These are phyloP conservation scores for Theobroma cacao DNA, from an alignment of 345 rosid genomes.

Conservation along the genomic window DNA sequence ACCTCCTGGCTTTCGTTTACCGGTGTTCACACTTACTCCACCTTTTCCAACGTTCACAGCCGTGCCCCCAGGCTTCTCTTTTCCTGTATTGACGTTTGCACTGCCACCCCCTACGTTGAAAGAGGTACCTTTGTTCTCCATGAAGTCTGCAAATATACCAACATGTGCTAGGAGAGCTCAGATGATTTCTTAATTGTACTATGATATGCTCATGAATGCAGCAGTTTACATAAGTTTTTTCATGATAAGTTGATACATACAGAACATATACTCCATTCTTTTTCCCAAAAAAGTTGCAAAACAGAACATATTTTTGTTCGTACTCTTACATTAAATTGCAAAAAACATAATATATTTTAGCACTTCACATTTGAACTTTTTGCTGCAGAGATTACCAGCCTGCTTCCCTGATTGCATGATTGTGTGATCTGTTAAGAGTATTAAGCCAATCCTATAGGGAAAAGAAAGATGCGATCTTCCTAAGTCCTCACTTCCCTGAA, in stretches of 20 bases:
- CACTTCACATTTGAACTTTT: neutral
- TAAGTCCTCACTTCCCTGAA: neutral
- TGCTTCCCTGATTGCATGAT: too few species aligned
- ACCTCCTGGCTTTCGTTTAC: slow-evolving; percentile 49
- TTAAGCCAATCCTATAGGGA: neutral
- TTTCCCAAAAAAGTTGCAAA: neutral
- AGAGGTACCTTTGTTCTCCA: slow-evolving; percentile 57
- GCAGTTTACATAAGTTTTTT: too few species aligned
- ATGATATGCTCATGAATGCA: neutral
- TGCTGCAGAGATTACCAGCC: neutral
- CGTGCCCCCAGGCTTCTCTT: slow-evolving; percentile 35
- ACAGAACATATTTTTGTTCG: neutral
- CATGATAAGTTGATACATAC: neutral
- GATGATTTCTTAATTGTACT: neutral
- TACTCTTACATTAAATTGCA: neutral
- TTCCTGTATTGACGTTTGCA: slow-evolving; percentile 35
- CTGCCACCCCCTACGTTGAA: slow-evolving; percentile 41
- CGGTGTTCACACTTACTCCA: slow-evolving; percentile 44
- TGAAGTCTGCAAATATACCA: slow-evolving; percentile 38
- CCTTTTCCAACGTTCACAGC: slow-evolving; percentile 45
- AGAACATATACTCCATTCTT: neutral
- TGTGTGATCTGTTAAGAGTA: neutral
- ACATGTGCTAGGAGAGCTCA: neutral
- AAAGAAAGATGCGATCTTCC: neutral
- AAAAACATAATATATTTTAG: neutral